Evolutionary conservation across 768 basidiomycete genomes (phyloP), one percentile per base, ranked within the genome.

Genomic region (Calvatia gigantea): DNA sequence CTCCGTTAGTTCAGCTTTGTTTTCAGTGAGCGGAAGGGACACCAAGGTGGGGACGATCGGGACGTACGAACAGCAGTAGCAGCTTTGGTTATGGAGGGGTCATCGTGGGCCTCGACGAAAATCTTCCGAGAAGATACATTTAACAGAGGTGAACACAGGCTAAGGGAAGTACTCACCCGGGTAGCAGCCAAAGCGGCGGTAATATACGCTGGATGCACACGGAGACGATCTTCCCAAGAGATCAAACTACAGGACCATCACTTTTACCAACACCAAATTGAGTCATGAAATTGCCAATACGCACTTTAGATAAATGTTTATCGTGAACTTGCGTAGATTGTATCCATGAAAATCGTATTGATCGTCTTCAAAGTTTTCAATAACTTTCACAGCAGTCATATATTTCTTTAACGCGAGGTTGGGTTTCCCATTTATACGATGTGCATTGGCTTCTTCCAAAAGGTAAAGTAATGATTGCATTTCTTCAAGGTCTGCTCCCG

Each of bases 311-410:
- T 98, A 98, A 11, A 92, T 83, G 51, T 86, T 87, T 31, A 98
- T 72, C 6, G 90, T 96, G 63, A 86, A 90, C 62, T 91, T 94
- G 51, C 97, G 86, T 61, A 98, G 61, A 61, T 91, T 91, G 69
- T 98, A 99, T 6, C 89, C 85, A 68, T 99, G 97, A 78, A 99
- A 99, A 69, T 99, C 97, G 62, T 89, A 98, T 70, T 98, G 94
- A 64, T 97, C 95, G 61, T 98, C 94, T 60, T 97, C 93, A 60
- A 90, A 82, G 50, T 89, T 89, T 51, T 87, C 80, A 68, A 96
- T 98, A 14, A 91, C 91, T 75, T 85, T 90, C 56, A 84, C 81
- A 42, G 95, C 75, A 27, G 85, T 79, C 55, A 83, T 79, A 64
- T 90, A 98, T 65, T 84, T 83, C 73, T 97, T 97, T 64, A 98